Percentiles rank a stretch among this genome's conserved stretches.
Evolutionary conservation across 1,284 basidiomycete species (phyloP).

Genomic region (Moesziomyces sp.): DNA sequence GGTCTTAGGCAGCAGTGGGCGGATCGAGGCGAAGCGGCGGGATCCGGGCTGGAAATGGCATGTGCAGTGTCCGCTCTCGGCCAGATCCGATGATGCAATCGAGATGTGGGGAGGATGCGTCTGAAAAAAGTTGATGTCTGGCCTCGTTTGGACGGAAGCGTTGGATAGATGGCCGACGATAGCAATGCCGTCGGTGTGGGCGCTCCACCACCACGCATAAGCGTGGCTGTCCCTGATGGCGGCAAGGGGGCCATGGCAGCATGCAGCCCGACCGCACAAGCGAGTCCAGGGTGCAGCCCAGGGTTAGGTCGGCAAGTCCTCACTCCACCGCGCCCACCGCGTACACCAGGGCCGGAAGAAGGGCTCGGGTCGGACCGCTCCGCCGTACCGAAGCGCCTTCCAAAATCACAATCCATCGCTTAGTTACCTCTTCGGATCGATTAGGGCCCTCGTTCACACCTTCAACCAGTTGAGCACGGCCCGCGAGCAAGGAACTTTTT

Average conservation of each 20-base stretch:
- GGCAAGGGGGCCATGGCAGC: neutral
- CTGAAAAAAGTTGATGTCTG: too few relatives aligned
- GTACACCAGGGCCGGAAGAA: neutral
- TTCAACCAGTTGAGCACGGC: too few relatives aligned
- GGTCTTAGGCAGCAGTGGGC: neutral
- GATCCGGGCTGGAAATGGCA: neutral
- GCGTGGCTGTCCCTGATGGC: neutral
- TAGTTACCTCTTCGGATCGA: neutral
- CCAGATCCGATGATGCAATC: too few relatives aligned
- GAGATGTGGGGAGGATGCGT: too few relatives aligned
- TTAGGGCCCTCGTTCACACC: neutral
- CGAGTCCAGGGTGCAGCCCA: slow-evolving; percentile 21
- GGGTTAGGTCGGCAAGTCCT: slow-evolving; percentile 5
- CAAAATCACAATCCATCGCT: neutral
- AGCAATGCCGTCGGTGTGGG: neutral
- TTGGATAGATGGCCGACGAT: neutral
- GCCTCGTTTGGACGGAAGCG: too few relatives aligned
- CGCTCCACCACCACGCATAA: neutral
- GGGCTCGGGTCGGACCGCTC: neutral
- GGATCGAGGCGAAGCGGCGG: neutral
- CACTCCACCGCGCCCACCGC: neutral
- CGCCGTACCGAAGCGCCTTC: neutral
- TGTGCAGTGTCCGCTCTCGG: neutral
- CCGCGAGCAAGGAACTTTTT: too few relatives aligned
- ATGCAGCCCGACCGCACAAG: neutral